Evolutionary conservation across 1,284 basidiomycete genomes (phyloP).

Genomic region (Ganoderma meredithae): DNA sequence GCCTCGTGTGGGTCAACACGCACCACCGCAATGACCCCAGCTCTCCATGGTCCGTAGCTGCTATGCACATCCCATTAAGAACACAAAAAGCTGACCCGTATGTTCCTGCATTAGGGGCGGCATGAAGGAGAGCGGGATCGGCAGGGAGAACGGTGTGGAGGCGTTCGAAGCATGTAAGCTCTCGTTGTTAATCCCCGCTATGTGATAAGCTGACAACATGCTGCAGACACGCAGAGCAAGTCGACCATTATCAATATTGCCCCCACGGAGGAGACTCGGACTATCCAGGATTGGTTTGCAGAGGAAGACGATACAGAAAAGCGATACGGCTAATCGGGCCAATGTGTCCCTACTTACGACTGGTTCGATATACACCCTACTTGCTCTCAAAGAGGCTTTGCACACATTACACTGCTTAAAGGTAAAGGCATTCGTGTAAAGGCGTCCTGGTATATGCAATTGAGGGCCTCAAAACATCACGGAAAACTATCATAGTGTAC

Average conservation of each 20-base stretch:
- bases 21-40: constrained; percentile 89
- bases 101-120: constrained; percentile 65
- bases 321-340: constrained; percentile 39
- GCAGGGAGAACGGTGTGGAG: constrained; percentile 83
- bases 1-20: constrained; percentile 86
- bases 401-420: not conserved
- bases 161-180: constrained; percentile 76
- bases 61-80: not conserved
- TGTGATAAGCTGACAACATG: not conserved
- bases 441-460: not conserved
- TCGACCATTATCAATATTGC: constrained; percentile 78
- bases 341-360: not conserved
- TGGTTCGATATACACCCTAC: not conserved
- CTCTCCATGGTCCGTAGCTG: constrained; percentile 77
- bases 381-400: not conserved
- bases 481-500: constrained; percentile 22
- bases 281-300: constrained; percentile 80
- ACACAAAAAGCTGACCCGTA: not conserved
- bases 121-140: constrained; percentile 86
- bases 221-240: constrained; percentile 80
- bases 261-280: constrained; percentile 60
- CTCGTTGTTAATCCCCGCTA: not conserved
- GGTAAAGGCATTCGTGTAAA: not conserved
- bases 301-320: constrained; percentile 54
- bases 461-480: not conserved